Evolutionary conservation across 345 rosid species (phyloP).

Genomic region (Draba incana): DNA sequence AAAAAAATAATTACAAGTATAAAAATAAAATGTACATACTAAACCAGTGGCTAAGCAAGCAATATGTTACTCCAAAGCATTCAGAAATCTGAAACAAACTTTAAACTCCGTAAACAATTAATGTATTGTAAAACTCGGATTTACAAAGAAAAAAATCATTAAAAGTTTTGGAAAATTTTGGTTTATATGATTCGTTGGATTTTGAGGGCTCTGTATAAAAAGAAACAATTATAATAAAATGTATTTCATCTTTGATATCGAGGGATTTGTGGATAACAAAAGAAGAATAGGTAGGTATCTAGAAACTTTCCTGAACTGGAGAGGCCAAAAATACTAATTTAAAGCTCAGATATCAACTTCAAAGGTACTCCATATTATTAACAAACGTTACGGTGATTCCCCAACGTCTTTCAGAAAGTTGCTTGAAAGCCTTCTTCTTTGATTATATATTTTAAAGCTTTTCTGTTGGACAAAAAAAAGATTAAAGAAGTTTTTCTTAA

Average conservation of each 20-base stretch:
- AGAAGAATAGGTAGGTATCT: background rate
- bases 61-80: conserved; percentile 38
- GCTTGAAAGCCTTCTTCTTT: conserved; percentile 46
- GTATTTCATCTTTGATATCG: background rate
- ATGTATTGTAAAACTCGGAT: background rate
- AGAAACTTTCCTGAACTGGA: conserved; percentile 25
- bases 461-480: too few species aligned
- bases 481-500: background rate
- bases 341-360: conserved; percentile 45
- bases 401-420: conserved; percentile 44
- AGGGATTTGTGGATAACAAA: conserved; percentile 4
- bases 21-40: background rate
- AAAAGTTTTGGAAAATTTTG: too few species aligned
- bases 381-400: conserved; percentile 47
- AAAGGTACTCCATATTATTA: conserved; percentile 47
- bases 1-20: background rate
- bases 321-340: conserved; percentile 33
- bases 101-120: conserved; percentile 1
- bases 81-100: background rate
- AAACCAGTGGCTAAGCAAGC: conserved; percentile 38
- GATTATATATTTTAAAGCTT: background rate
- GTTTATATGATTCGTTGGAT: background rate
- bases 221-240: background rate
- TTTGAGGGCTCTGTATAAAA: background rate
- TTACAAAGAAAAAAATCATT: background rate